phyloP scores from a whole-genome alignment of 1,284 basidiomycete species.

The Meira nashicola region DNA sequence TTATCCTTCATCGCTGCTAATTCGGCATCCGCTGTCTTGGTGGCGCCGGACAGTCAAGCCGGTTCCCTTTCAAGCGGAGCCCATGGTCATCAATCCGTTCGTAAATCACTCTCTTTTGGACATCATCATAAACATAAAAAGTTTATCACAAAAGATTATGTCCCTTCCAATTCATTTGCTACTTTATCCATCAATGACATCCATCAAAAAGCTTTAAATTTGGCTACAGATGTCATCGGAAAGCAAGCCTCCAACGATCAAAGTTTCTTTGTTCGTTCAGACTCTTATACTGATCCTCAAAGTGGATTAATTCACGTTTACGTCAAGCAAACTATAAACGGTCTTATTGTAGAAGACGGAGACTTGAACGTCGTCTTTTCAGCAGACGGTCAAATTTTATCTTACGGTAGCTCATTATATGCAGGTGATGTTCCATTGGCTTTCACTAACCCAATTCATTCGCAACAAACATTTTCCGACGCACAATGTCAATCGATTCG shows the following conservation, averaged over 20 bases:
- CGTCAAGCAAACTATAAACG: slow-evolving; percentile 36
- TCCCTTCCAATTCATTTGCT: background rate
- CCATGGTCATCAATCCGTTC: background rate
- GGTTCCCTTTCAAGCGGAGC: too few species aligned
- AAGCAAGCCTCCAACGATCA: background rate
- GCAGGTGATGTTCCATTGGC: slow-evolving; percentile 27
- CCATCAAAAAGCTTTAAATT: background rate
- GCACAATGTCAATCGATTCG: slow-evolving; percentile 4
- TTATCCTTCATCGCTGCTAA: too few species aligned
- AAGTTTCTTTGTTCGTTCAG: slow-evolving; percentile 30
- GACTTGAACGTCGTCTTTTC: slow-evolving; percentile 31
- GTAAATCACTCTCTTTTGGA: slow-evolving; percentile 38
- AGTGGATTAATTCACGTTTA: slow-evolving; percentile 37
- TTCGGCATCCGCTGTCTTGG: too few species aligned
- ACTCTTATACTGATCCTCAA: slow-evolving; percentile 36
- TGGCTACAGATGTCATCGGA: background rate
- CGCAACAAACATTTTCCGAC: background rate
- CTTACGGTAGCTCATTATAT: slow-evolving; percentile 38
- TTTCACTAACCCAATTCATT: slow-evolving; percentile 23
- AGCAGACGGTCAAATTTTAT: slow-evolving; percentile 27
- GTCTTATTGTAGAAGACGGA: slow-evolving; percentile 34
- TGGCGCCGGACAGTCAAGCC: too few species aligned
- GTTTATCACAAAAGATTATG: slow-evolving; percentile 17
- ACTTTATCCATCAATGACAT: background rate
- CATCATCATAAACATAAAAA: slow-evolving; percentile 30